Evolutionary conservation across 805 yeast species (phyloP), one percentile per base, ranked within the genome.

Genomic region (Hanseniaspora clermontiae): DNA sequence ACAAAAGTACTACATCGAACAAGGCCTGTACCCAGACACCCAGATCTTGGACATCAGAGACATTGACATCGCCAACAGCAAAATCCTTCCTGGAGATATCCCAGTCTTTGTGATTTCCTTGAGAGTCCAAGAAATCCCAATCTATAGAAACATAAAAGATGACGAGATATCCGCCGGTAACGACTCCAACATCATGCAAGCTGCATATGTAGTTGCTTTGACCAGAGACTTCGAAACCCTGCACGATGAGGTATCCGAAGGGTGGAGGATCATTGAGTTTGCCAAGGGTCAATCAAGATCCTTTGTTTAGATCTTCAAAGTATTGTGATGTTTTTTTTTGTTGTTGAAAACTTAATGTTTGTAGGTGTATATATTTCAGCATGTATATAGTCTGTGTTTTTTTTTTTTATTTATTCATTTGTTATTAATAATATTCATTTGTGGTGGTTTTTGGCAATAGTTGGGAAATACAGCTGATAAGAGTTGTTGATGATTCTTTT

Each of bases 121-220:
- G 67, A 82, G 98, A 69, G 97, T 96, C 9, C 98, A 93, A 74
- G 99, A 93, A 68, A 82, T 95, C 59, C 91, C 87, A 66, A 73
- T 88, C 60, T 93, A 82, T 76, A 84, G 89, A 74, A 87, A 86
- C 68, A 80, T 82, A 60, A 90, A 90, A 74, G 85, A 96, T 36
- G 95, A 95, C 52, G 95, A 91, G 70, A 77, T 93, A 56, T 95
- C 90, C 55, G 98, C 97, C 9, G 99, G 98, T 64, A 81, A 89
- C 36, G 96, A 89, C 66, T 95, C 90, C 64, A 89, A 89, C 70
- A 87, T 93, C 62, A 81, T 87, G 69, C 78, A 87, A 77, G 83
- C 95, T 64, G 83, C 95, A n/a, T 93, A 93, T 68, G 97, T 95
- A 43, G 81, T 93, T 89, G 98, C 91, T 24, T 74, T 93, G 63